Conservation (phyloP, 805 yeast genomes). For the Lipomyces mesembrius region DNA sequence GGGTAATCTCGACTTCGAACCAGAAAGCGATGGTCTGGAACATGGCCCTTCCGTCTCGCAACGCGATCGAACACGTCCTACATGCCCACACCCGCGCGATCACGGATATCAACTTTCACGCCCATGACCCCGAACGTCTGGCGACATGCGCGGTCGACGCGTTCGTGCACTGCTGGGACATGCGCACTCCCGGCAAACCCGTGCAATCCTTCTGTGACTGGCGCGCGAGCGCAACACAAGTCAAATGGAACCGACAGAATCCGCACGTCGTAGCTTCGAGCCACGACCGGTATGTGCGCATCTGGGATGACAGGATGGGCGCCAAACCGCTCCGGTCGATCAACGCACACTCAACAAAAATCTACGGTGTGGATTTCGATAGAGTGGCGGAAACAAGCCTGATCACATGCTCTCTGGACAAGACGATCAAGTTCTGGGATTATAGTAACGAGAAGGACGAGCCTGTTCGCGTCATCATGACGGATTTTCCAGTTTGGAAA, state of each 20-base stretch:
- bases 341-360: conserved; percentile 79
- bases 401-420: conserved; percentile 85
- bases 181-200: conserved; percentile 74
- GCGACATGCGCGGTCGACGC: conserved; percentile 96
- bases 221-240: conserved; percentile 93
- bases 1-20: conserved; percentile 93
- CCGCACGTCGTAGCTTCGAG: conserved; percentile 80
- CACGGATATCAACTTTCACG: conserved; percentile 93
- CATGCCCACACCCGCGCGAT: conserved; percentile 93
- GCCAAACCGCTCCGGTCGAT: conserved; percentile 71
- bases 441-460: conserved; percentile 47
- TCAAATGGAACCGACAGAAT: conserved; percentile 84
- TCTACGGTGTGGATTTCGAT: conserved; percentile 87
- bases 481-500: conserved; percentile 86
- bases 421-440: conserved; percentile 84
- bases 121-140: conserved; percentile 78
- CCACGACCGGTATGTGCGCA: conserved; percentile 76
- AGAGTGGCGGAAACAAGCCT: conserved; percentile 61
- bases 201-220: conserved; percentile 86
- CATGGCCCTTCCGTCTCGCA: conserved; percentile 66
- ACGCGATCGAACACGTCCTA: conserved; percentile 82
- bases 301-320: conserved; percentile 91
- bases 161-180: conserved; percentile 86
- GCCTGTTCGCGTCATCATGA: conserved; percentile 63
- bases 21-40: conserved; percentile 97